Base-by-base conservation (phyloP, 306 rosid species). In the Pueraria montana region DNA sequence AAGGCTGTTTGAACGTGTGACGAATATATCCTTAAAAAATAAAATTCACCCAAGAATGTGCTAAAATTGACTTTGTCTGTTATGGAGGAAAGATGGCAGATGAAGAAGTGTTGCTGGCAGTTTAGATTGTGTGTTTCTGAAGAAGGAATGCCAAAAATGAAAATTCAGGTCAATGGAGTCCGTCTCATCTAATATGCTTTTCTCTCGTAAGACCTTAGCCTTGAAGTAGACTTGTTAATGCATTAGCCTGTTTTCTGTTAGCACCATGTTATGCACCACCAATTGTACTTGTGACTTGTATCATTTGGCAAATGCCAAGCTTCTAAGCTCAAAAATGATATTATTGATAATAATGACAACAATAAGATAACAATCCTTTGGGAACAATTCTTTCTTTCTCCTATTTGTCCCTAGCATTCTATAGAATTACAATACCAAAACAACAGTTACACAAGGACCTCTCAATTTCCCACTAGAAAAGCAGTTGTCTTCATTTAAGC, bases 1-100 rank as follows among this genome's bases (percentile, higher is more conserved):
- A 96, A 92, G 84, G 77, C 59, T 6, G 84, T 85, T 85, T 89
- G 82, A 88, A 62, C 20, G 70, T 66, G 80, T 18, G 73, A 68
- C 76, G 42, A 66, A 59, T 8, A 38, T 38, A 46, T 24, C 34
- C 17, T 42, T 45, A 10, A 50, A 32, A 43, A 32, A 72, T 52
- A 69, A 78, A 10, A 46, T 45, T 81, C 80, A 62, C 64, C 50
- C 48, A 76, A 79, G 75, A 75, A 40, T 71, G 26, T 55, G 87
- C 64, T 78, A 84, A 4, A 23, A 53, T 73, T 77, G 62, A 23
- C 43, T 59, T 78, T 71, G 77, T 78, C 74, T 78, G 24, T 32
- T 26, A 27, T 61, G 70, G 73, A 84, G 86, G 53, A 79, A 52
- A 78, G 38, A 55, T 36, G 26, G 77, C 80, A 78, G 65, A 84